Conservation (phyloP, 495 filamentous ascomycete genomes). For the Platismatia glauca region DNA sequence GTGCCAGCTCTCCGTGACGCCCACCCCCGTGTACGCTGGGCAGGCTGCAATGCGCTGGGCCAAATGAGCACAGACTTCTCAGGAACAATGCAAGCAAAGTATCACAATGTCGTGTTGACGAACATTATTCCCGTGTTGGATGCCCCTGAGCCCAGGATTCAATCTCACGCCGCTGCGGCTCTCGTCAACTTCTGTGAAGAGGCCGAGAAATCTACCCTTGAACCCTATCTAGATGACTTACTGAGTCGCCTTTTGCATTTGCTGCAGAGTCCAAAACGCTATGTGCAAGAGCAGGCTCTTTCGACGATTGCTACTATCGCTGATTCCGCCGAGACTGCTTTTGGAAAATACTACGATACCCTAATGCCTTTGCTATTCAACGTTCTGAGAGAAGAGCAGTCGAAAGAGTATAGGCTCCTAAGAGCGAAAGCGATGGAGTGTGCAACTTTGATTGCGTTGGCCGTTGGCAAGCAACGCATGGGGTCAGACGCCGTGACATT, state of each 20-base stretch:
- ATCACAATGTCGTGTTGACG: slow-evolving; percentile 72
- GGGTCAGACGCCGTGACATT: slow-evolving; percentile 76
- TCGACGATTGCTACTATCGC: slow-evolving; percentile 98
- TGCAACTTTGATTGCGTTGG: slow-evolving; percentile 89
- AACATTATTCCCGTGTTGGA: slow-evolving; percentile 90
- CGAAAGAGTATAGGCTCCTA: slow-evolving; percentile 84
- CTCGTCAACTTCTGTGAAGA: slow-evolving; percentile 99
- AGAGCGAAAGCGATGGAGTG: slow-evolving; percentile 99
- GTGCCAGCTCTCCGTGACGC: slow-evolving; percentile 84
- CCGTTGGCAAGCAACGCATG: slow-evolving; percentile 88
- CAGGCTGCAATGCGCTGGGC: slow-evolving; percentile 96
- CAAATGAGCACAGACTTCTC: slow-evolving; percentile 99
- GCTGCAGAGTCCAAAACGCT: slow-evolving; percentile 81
- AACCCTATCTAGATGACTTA: slow-evolving; percentile 88
- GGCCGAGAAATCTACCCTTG: slow-evolving; percentile 82
- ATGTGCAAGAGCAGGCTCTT: slow-evolving; percentile 94
- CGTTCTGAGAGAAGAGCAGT: slow-evolving; percentile 77
- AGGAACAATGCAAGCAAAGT: slow-evolving; percentile 95
- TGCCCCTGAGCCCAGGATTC: slow-evolving; percentile 84
- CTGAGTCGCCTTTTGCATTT: slow-evolving; percentile 73
- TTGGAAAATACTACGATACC: slow-evolving; percentile 89
- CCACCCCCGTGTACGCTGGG: slow-evolving; percentile 93
- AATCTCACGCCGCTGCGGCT: slow-evolving; percentile 93
- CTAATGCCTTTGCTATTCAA: slow-evolving; percentile 92
- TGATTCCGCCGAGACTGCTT: slow-evolving; percentile 91